Conservation (phyloP, 73 alveolate species). For the Blepharisma japonicum region DNA sequence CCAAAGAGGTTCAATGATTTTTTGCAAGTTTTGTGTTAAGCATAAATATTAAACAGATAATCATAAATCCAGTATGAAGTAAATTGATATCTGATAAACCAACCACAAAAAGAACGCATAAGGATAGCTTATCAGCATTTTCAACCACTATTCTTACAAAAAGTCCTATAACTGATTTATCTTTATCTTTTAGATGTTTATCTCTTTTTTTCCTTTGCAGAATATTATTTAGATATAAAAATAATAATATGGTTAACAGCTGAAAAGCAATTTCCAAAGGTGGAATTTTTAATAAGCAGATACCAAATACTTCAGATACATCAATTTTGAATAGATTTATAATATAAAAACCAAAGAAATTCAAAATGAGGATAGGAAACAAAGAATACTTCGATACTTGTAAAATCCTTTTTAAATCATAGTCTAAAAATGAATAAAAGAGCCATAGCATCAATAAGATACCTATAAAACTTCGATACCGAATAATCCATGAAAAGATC, state of each 20-base stretch:
- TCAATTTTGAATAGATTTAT: background rate
- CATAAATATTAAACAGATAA: constrained; percentile 4
- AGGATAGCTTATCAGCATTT: background rate
- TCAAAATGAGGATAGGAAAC: background rate
- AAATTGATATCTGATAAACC: constrained; percentile 17
- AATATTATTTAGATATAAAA: background rate
- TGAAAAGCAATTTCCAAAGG: background rate
- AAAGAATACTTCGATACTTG: background rate
- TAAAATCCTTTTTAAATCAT: background rate
- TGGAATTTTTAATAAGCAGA: background rate
- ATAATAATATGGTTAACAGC: constrained; percentile 1
- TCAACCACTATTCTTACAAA: background rate
- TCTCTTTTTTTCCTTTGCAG: background rate
- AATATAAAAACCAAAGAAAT: background rate
- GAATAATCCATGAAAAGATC: background rate
- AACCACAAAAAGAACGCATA: background rate
- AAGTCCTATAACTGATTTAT: background rate
- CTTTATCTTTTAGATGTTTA: background rate
- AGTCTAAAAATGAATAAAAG: background rate
- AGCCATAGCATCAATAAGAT: background rate
- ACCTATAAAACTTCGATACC: background rate
- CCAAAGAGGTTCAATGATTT: background rate
- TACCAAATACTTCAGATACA: background rate
- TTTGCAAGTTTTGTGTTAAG: background rate
- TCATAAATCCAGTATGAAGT: constrained; percentile 24